These are phyloP conservation scores for Leishmania martiniquensis DNA, from an alignment of 208 protist species.

Conservation along the genomic window DNA sequence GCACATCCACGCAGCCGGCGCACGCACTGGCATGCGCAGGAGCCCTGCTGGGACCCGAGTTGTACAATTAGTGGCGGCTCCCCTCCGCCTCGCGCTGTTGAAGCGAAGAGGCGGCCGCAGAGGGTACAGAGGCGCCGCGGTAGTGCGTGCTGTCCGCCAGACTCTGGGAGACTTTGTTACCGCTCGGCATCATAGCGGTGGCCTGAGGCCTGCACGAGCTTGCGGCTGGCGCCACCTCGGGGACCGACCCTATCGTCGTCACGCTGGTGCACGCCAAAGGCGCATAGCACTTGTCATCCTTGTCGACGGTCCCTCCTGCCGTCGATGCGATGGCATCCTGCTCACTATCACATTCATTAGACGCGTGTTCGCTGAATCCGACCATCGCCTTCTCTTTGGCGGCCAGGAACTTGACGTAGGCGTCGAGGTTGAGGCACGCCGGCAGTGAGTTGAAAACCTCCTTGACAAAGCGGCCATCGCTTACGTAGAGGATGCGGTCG, in stretches of 20 bases:
- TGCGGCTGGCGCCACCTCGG: neutral
- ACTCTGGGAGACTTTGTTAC: neutral
- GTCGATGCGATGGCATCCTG: neutral
- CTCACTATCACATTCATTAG: neutral
- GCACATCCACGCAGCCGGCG: neutral
- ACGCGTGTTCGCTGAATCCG: slow-evolving; percentile 5
- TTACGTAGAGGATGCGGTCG: slow-evolving; percentile 95
- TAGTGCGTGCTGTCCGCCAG: neutral
- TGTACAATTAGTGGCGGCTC: neutral
- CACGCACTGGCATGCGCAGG: neutral
- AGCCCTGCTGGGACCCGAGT: neutral
- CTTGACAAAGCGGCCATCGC: slow-evolving; percentile 90
- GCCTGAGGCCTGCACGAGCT: neutral
- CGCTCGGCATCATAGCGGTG: neutral
- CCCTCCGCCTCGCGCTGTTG: slow-evolving; percentile 22
- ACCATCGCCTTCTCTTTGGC: slow-evolving; percentile 46
- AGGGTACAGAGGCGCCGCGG: neutral
- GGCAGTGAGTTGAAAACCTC: slow-evolving; percentile 92
- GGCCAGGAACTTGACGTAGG: slow-evolving; percentile 83
- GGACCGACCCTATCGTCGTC: neutral
- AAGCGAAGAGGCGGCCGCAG: neutral
- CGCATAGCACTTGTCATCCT: neutral
- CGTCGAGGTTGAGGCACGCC: slow-evolving; percentile 64
- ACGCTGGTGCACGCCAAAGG: neutral
- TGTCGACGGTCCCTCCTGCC: neutral